Base-by-base conservation (phyloP, 2,329 filamentous ascomycete species). In the Fusarium bactridioides region DNA sequence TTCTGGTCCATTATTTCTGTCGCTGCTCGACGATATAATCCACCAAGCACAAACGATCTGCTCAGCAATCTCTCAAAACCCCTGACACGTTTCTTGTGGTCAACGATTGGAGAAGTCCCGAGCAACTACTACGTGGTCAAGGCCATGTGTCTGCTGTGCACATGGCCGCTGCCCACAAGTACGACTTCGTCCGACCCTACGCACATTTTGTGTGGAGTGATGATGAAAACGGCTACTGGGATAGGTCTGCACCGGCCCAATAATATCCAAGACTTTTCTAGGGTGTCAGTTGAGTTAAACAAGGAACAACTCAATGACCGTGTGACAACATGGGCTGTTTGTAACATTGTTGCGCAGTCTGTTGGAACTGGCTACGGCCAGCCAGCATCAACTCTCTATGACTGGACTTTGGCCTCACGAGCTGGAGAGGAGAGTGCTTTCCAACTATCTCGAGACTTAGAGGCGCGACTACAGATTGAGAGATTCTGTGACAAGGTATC, bases 181-280 rank as follows among this genome's bases (percentile, higher is more conserved):
- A 93, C 91, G 10, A 94, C 92, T 3, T 91, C 92, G 10, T 91
- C 91, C 12, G 93, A 96, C 74, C 92, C 93, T 6, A 95, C 93
- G 3, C 94, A 95, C 78, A 94, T 94, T 79, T 84, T 95, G 23
- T 92, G 91, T 74, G 93, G 93, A 58, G 89, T 94, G 69, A 94
- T 95, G 92, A 94, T 95, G 89, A 94, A 95, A 82, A 90, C 93
- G 27, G 93, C 93, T 13, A 94, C 94, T 73, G 93, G 94, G 73
- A 94, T 95, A 74, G 93, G 93, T 25, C 85, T 96, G 59, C 93
- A 96, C 77, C 89, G 93, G 53, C 93, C 93, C 18, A 94, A 92
- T 61, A 91, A 95, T 79, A 93, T 93, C 48, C 92, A 95, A 79
- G 93, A 95, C 80, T 96, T 95, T 79, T 94, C 92, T 4, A 86